A percentile compares a stretch with the other conserved stretches of the same genome.
These are phyloP conservation scores for Ophiostoma populinum DNA, from an alignment of 2,329 filamentous ascomycete species.

Conservation along the genomic window DNA sequence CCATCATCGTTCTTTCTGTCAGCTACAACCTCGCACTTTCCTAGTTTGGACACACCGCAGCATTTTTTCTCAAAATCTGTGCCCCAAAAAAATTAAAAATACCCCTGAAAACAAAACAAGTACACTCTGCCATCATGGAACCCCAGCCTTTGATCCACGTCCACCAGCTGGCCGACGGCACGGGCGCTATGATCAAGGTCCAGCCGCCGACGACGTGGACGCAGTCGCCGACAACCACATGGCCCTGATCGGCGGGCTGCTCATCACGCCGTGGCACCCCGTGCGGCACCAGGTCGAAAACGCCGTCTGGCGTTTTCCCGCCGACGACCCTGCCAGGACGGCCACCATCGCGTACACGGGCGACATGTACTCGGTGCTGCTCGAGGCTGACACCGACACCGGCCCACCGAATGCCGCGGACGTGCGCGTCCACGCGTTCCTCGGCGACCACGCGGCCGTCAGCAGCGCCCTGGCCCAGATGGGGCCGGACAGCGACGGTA, in stretches of 20 bases:
- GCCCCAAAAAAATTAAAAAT: too few species aligned
- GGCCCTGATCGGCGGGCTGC: constrained; percentile 27
- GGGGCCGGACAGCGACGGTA: too few species aligned
- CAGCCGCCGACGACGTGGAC: constrained; percentile 35
- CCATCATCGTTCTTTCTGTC: too few species aligned
- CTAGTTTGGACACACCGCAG: too few species aligned
- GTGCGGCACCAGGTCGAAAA: constrained; percentile 18
- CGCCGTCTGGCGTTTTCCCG: constrained; percentile 16
- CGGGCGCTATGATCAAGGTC: too few species aligned
- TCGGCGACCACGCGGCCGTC: constrained; percentile 16
- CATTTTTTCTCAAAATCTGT: too few species aligned
- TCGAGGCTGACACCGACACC: constrained; percentile 26
- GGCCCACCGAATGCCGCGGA: constrained; percentile 19
- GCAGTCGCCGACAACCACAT: constrained; percentile 23
- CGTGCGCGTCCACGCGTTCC: constrained; percentile 9
- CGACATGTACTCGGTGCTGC: constrained; percentile 36
- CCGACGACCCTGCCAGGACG: constrained; percentile 10
- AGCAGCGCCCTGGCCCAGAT: constrained; percentile 22
- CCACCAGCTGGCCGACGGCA: too few species aligned
- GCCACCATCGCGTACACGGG: constrained; percentile 26
- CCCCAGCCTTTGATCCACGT: too few species aligned
- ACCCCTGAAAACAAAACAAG: too few species aligned
- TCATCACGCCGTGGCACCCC: constrained; percentile 45
- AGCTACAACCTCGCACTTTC: too few species aligned
- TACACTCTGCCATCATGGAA: too few species aligned